Evolutionary conservation across 331 rosid genomes (phyloP), one percentile per base, ranked within the genome.

Genomic region (Malus hybrid): DNA sequence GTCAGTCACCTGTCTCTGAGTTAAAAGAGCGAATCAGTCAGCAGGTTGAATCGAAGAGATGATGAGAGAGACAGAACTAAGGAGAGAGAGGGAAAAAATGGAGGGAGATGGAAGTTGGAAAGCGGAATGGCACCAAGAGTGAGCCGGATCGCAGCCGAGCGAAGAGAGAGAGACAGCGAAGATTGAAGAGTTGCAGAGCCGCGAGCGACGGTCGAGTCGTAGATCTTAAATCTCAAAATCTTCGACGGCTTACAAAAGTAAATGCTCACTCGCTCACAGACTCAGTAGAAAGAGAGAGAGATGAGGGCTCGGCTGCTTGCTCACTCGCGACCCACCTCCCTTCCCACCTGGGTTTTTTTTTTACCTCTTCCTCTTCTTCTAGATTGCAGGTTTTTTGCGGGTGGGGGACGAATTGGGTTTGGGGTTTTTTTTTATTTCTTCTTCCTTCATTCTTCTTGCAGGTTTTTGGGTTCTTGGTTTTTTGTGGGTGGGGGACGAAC

Each of bases 81-180:
- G 24, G 69, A 62, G 69, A 72, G 24, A 24, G 24, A 69, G 24
- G 24, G 24, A 24, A 24, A 24, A 24, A 71, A 24, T 65, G 75
- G 83, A 70, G 80, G 72, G 79, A 81, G 86, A 70, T n/a, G 33
- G 72, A 71, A 79, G 86, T 71, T 62, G 87, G 71, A 24, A 75
- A 81, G 65, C 52, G 67, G 88, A 83, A 83, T 93, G 90, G 96
- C 97, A 90, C 82, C 32, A 65, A 71, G 33, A 76, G 71, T 70
- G 80, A 87, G 87, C 88, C 86, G 86, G 82, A 82, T 79, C 80
- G 34, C 27, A 81, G 88, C 86, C 86, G 86, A 66, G 76, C 74
- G 72, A 75, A 71, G 15, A 55, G 63, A 22, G 55, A 64, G 77
- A 64, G 68, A 73, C 78, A 81, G 79, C 79, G 75, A 71, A 78